Evolutionary conservation across 169 alveolate species (phyloP), one percentile per base, ranked within the genome.

Genomic region (Plasmodium billcollinsi): DNA sequence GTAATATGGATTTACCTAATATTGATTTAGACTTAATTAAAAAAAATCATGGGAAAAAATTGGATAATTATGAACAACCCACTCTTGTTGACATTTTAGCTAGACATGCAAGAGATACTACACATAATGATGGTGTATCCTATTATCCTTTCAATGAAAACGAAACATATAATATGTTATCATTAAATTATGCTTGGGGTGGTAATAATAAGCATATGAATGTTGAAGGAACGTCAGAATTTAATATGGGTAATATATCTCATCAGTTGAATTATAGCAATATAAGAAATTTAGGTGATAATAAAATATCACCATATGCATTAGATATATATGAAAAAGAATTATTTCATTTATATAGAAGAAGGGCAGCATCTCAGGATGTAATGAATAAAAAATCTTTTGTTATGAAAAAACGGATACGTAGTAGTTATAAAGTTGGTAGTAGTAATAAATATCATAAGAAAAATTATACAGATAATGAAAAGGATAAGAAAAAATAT

Each of bases 281-380:
- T 3, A 24, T 33, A 21, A 62, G 33, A 20, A 62, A 2, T 1
- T 8, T 21, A 50, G 50, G 47, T 6, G 39, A 15, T 15, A 76
- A 69, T 12, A 66, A n/a, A 8, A 56, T 65, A 66, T 33, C 75
- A n/a, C 11, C 47, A 5, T 39, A 39, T 39, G 47, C 0, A 39
- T 39, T 39, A 39, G 85, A 83, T 70, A 20, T 26, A 18, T 11
- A 11, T 62, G 86, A 66, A 2, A 70, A 18, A 21, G 45, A 83
- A n/a, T 43, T 59, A 73, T 83, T 83, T 56, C 45, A 83, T 39
- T 54, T 58, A 63, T 12, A 70, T 83, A 67, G 91, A 59, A 70
- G 91, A 58, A 69, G 91, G 47, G 91, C 91, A 56, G 91, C 91
- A 3, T 83, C 91, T 11, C 91, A 83, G 24, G 91, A 83, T 39